Conservation (phyloP, 2,329 filamentous ascomycete genomes). For the Xylariomycetidae sp. region DNA sequence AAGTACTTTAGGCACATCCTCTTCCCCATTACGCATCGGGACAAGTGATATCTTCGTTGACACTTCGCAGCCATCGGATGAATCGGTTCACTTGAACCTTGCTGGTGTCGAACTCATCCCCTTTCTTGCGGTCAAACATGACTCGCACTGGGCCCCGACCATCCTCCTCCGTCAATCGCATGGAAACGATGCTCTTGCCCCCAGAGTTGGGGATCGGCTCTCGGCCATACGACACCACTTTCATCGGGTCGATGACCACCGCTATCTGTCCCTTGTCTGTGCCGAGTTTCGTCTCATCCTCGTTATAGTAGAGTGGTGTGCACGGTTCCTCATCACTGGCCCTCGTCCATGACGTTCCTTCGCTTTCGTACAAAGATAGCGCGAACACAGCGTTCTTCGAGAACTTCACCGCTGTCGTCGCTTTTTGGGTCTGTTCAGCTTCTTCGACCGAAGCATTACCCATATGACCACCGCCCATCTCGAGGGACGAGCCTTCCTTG, state of each 20-base stretch:
- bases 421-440: too few species aligned
- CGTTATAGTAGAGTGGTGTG: constrained; percentile 13
- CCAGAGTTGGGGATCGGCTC: constrained; percentile 9
- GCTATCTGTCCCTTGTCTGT: constrained; percentile 7
- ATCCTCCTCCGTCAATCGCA: constrained; percentile 5
- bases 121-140: constrained; percentile 16
- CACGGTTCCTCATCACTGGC: constrained; percentile 3
- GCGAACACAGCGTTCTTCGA: constrained; percentile 17
- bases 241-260: constrained; percentile 14
- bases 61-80: constrained; percentile 16
- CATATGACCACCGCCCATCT: too few species aligned
- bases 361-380: constrained; percentile 14
- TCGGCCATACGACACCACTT: constrained; percentile 9
- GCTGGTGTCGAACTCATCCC: constrained; percentile 13
- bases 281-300: constrained; percentile 7
- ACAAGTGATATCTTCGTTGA: constrained; percentile 11
- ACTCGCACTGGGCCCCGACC: constrained; percentile 6
- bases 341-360: constrained; percentile 13
- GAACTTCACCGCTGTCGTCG: too few species aligned
- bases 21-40: constrained; percentile 9
- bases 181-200: constrained; percentile 10
- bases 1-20: too few species aligned
- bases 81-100: constrained; percentile 18
- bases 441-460: too few species aligned
- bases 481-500: too few species aligned